phyloP scores from a whole-genome alignment of 108 stramenopile species.

The Seminavis robusta region DNA sequence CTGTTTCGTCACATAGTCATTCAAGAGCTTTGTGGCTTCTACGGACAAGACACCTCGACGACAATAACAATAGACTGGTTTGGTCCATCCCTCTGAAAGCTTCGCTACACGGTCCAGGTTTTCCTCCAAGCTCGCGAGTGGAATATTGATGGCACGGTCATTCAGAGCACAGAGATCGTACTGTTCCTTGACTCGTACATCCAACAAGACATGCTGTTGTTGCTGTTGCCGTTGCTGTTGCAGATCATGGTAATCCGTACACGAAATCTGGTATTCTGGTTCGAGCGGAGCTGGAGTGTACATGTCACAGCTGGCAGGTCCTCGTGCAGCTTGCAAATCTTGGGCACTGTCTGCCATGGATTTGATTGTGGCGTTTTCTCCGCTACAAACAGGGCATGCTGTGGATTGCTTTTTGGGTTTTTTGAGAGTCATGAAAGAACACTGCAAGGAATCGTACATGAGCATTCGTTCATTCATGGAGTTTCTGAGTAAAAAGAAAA shows the following conservation, averaged over 20 bases:
- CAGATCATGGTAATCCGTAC: neutral
- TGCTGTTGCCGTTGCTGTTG: no score
- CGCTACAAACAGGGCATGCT: conserved; percentile 73
- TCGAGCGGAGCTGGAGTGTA: no score
- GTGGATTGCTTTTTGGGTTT: conserved; percentile 53
- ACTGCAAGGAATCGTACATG: conserved; percentile 74
- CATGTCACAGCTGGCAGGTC: no score
- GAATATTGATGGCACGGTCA: conserved; percentile 70
- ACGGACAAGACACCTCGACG: conserved; percentile 70
- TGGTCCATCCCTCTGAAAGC: conserved; percentile 17
- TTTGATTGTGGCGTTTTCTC: conserved; percentile 53
- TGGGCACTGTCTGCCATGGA: conserved; percentile 59
- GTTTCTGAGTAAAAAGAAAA: conserved; percentile 16
- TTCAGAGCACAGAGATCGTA: conserved; percentile 73
- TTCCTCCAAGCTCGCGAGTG: conserved; percentile 40
- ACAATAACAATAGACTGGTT: conserved; percentile 76
- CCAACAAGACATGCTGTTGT: conserved; percentile 79
- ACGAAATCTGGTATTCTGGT: no score
- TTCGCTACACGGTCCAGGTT: conserved; percentile 40
- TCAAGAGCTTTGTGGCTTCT: conserved; percentile 58
- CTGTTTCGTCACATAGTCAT: conserved; percentile 18
- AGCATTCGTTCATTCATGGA: conserved; percentile 69
- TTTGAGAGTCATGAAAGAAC: conserved; percentile 73
- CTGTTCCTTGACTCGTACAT: conserved; percentile 72
- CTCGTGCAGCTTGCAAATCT: conserved; percentile 49